These are phyloP conservation scores for Kodamaea ohmeri DNA, from an alignment of 1,139 yeast genomes.

Conservation along the genomic window DNA sequence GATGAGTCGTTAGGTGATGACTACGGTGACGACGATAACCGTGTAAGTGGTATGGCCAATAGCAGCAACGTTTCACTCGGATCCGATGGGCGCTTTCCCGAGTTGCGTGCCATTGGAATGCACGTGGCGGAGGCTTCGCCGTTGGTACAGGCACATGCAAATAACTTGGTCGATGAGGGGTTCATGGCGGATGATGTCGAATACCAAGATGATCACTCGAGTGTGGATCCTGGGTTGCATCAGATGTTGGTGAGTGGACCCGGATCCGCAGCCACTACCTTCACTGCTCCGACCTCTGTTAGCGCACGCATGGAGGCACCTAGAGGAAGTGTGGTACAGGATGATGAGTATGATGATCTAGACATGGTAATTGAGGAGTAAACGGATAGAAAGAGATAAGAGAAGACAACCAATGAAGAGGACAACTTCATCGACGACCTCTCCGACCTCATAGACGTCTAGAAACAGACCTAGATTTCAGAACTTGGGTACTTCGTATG, in stretches of 20 bases:
- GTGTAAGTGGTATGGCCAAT: too few relatives aligned
- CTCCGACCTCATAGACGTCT: too few relatives aligned
- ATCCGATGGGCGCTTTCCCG: too few relatives aligned
- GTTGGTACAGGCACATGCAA: conserved; percentile 10
- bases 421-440: too few relatives aligned
- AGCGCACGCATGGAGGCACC: conserved; percentile 22
- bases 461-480: too few relatives aligned
- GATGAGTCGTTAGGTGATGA: conserved; percentile 18
- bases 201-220: conserved; percentile 51
- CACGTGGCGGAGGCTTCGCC: conserved; percentile 5
- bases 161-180: conserved; percentile 26
- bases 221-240: conserved; percentile 14
- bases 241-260: conserved; percentile 18
- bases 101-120: neutral
- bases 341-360: conserved; percentile 31
- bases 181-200: conserved; percentile 61
- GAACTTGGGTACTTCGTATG: too few relatives aligned
- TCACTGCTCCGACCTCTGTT: conserved; percentile 15
- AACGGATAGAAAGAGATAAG: neutral
- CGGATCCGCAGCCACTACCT: conserved; percentile 9
- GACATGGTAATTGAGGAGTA: conserved; percentile 51
- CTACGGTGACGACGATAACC: conserved; percentile 17
- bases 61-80: too few relatives aligned
- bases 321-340: conserved; percentile 19
- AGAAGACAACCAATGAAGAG: neutral